Evolutionary conservation across 164 flowering plant genomes (phyloP).

Genomic region (Stephania cephalantha): DNA sequence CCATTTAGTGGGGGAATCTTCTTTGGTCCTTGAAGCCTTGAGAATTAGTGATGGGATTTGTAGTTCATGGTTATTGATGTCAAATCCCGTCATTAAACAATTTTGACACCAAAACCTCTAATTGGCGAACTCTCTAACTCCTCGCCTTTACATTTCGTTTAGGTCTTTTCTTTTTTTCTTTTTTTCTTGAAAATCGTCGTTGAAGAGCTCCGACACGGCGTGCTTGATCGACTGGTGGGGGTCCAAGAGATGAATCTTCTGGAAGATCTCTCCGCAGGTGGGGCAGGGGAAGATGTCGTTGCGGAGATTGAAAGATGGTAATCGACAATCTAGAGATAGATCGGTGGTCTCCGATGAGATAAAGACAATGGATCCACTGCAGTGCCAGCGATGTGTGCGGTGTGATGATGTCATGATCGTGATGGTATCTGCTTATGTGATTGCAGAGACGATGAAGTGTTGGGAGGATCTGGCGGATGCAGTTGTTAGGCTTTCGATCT

Average conservation of each 20-base stretch:
- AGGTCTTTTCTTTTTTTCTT: no score
- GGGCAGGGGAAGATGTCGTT: slow-evolving; percentile 70
- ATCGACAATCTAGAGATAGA: no score
- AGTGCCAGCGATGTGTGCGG: slow-evolving; percentile 15
- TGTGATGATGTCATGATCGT: background rate
- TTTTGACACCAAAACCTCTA: no score
- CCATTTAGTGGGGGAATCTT: no score
- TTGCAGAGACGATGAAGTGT: slow-evolving; percentile 4
- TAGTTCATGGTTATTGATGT: no score
- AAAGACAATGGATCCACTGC: background rate
- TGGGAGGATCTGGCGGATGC: slow-evolving; percentile 19
- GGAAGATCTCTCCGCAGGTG: slow-evolving; percentile 69
- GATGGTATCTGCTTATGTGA: background rate
- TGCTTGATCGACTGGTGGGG: slow-evolving; percentile 59
- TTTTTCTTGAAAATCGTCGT: slow-evolving; percentile 29
- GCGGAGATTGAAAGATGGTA: slow-evolving; percentile 34
- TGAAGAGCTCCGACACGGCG: slow-evolving; percentile 66
- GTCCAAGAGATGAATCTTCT: slow-evolving; percentile 40
- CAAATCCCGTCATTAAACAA: no score
- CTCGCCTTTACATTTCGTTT: no score
- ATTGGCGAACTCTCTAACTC: no score
- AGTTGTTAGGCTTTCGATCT: slow-evolving; percentile 16
- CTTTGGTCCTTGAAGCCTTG: no score
- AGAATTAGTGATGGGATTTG: no score
- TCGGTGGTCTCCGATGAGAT: no score